Percentiles rank a stretch among this genome's conserved stretches.
phyloP scores from a whole-genome alignment of 805 yeast genomes.

The Candida alai region DNA sequence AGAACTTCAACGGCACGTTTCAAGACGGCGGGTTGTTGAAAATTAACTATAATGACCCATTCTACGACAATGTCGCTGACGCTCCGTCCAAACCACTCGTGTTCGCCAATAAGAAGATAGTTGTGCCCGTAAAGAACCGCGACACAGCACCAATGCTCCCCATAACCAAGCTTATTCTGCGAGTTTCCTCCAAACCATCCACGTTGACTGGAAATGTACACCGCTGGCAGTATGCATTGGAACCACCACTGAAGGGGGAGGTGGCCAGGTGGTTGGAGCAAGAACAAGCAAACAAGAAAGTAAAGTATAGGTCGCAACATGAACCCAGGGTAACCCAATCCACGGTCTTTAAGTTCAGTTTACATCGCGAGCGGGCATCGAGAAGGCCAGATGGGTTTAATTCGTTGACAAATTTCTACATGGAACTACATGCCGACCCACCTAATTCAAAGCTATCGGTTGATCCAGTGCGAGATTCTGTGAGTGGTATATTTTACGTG shows the following conservation, averaged over 20 bases:
- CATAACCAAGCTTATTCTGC: conserved; percentile 3
- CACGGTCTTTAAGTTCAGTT: conserved; percentile 37
- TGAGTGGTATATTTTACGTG: conserved; percentile 61
- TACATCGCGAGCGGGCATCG: conserved; percentile 25
- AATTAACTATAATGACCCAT: conserved; percentile 59
- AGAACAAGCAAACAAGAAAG: conserved; percentile 11
- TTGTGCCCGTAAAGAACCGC: conserved; percentile 27
- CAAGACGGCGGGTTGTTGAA: conserved; percentile 46
- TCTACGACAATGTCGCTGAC: conserved; percentile 52
- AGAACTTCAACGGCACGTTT: conserved; percentile 23
- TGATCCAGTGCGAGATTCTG: conserved; percentile 52
- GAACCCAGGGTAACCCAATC: conserved; percentile 43
- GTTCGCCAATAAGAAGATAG: conserved; percentile 65
- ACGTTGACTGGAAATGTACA: conserved; percentile 1
- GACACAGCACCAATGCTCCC: conserved; percentile 3
- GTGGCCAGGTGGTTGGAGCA: conserved; percentile 33
- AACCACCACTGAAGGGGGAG: conserved; percentile 46
- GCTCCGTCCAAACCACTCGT: conserved; percentile 52
- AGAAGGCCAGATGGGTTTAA: conserved; percentile 39
- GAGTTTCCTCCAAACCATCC: background rate
- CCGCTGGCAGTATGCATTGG: conserved; percentile 42
- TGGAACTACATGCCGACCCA: conserved; percentile 63
- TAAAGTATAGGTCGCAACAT: conserved; percentile 45
- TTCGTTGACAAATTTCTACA: conserved; percentile 51
- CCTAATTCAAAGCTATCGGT: conserved; percentile 39